Evolutionary conservation across 257 asterid genomes (phyloP).

Genomic region (Eustoma russellianum): DNA sequence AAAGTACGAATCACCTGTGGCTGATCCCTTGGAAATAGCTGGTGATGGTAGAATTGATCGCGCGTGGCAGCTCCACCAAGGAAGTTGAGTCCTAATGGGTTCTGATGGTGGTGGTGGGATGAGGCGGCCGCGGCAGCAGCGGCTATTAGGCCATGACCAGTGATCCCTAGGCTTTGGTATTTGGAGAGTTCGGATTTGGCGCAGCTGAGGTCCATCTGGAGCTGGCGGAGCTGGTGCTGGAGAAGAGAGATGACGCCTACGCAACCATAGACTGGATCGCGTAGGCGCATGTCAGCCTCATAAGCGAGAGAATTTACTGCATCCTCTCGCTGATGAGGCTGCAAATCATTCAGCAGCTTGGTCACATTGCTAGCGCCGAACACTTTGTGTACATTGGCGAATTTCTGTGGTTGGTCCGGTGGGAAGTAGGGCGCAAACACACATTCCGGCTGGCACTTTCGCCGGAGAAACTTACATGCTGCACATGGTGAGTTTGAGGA

Average conservation of each 20-base stretch:
- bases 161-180: constrained; percentile 26
- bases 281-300: constrained; percentile 40
- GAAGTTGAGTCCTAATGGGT: constrained; percentile 23
- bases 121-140: constrained; percentile 26
- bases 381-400: constrained; percentile 35
- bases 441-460: constrained; percentile 38
- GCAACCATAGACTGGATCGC: constrained; percentile 38
- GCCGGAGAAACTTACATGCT: constrained; percentile 34
- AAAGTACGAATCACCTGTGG: constrained; percentile 29
- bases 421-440: constrained; percentile 40
- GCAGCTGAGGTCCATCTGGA: constrained; percentile 33
- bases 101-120: constrained; percentile 19
- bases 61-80: constrained; percentile 19
- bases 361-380: constrained; percentile 38
- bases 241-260: constrained; percentile 37
- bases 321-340: constrained; percentile 36
- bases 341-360: constrained; percentile 31
- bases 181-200: constrained; percentile 35
- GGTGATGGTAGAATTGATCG: constrained; percentile 23
- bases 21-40: constrained; percentile 35
- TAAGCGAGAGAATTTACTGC: constrained; percentile 35
- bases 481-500: constrained; percentile 35
- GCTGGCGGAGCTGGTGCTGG: constrained; percentile 37
- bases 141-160: constrained; percentile 27
- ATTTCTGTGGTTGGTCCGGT: constrained; percentile 37